These are phyloP conservation scores for Alternaria sp. DNA, from an alignment of 2,329 filamentous ascomycete genomes.

Conservation along the genomic window DNA sequence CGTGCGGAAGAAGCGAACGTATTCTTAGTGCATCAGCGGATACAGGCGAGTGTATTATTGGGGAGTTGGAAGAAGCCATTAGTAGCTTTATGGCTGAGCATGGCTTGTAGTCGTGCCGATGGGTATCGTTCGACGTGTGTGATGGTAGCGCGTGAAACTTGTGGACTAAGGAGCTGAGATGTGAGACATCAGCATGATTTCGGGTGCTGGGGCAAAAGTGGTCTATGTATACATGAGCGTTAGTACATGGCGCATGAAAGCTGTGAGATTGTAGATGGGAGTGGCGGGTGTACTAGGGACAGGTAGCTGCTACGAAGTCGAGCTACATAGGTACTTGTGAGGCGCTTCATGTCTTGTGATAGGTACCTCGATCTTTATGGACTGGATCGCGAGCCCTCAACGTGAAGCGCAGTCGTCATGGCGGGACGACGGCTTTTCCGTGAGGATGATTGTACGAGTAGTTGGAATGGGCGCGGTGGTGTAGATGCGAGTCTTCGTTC, in stretches of 20 bases:
- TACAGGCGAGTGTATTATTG: background rate
- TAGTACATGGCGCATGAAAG: background rate
- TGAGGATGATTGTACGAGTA: background rate
- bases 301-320: background rate
- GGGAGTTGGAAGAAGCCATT: background rate
- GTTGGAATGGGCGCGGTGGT: background rate
- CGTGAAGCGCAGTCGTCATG: background rate
- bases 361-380: background rate
- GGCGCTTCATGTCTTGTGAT: background rate
- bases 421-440: background rate
- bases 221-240: background rate
- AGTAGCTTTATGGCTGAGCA: background rate
- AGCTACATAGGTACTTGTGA: background rate
- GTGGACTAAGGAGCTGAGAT: background rate
- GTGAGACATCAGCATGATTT: background rate
- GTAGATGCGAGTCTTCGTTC: background rate
- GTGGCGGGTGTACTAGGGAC: background rate
- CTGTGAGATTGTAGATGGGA: background rate
- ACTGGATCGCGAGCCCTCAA: background rate
- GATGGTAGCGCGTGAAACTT: background rate
- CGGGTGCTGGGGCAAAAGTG: background rate
- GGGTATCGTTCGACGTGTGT: background rate
- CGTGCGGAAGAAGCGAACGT: background rate
- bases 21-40: background rate
- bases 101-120: background rate